These are phyloP conservation scores for Fusarium pilosicola DNA, from an alignment of 2,329 filamentous ascomycete genomes.

Conservation along the genomic window DNA sequence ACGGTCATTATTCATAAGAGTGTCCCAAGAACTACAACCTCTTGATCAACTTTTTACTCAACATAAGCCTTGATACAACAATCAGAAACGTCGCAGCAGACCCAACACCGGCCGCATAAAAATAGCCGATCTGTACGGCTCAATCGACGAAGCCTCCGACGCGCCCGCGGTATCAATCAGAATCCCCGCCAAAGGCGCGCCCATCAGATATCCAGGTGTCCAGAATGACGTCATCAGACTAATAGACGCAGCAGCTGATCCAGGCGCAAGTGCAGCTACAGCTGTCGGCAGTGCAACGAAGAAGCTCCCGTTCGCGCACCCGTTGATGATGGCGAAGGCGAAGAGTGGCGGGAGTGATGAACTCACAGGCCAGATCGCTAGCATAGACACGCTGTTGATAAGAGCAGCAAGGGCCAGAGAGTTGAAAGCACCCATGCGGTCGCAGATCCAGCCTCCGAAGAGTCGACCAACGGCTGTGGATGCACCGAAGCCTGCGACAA, in stretches of 20 bases:
- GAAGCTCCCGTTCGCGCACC: slow-evolving; percentile 4
- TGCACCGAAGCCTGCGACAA: background rate
- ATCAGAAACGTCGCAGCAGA: background rate
- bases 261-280: background rate
- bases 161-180: background rate
- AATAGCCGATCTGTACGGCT: background rate
- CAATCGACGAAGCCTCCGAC: background rate
- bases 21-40: fast-evolving
- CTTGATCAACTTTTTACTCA: background rate
- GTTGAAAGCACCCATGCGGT: slow-evolving; percentile 8
- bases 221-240: slow-evolving; percentile 3
- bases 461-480: background rate
- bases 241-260: background rate
- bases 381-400: background rate
- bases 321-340: background rate
- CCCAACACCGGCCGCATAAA: slow-evolving; percentile 6
- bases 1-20: too few relatives aligned
- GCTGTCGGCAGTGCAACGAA: slow-evolving; percentile 14
- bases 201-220: background rate
- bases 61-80: background rate
- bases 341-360: background rate
- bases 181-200: background rate
- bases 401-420: background rate
- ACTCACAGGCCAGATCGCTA: slow-evolving; percentile 1
- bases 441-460: background rate